These are phyloP conservation scores for Amaranthus palmeri DNA, from an alignment of 148 eudicot genomes.

Conservation along the genomic window DNA sequence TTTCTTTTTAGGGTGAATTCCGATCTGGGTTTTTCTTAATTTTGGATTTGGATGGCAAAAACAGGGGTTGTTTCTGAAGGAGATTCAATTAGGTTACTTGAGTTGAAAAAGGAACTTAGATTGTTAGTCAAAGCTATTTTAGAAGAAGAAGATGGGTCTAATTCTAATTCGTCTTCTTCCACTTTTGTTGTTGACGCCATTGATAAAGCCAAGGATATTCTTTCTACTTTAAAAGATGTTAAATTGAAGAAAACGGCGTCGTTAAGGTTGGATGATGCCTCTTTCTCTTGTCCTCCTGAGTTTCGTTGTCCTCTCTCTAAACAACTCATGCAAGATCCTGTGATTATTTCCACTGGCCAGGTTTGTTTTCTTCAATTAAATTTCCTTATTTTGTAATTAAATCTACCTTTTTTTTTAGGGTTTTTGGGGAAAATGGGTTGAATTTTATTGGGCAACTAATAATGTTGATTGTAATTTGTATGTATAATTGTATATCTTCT, in stretches of 20 bases:
- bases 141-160: slow-evolving; percentile 28
- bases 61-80: slow-evolving; percentile 46
- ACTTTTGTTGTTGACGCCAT: slow-evolving; percentile 37
- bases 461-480: background rate
- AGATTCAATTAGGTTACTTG: slow-evolving; percentile 48
- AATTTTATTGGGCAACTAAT: background rate
- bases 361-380: slow-evolving; percentile 18
- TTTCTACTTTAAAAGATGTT: slow-evolving; percentile 48
- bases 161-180: slow-evolving; percentile 12
- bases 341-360: slow-evolving; percentile 75
- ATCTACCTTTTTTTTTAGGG: background rate
- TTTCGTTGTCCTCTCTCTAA: slow-evolving; percentile 85
- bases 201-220: slow-evolving; percentile 54
- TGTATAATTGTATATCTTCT: background rate
- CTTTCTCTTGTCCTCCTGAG: slow-evolving; percentile 44
- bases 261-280: slow-evolving; percentile 15
- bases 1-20: slow-evolving; percentile 16
- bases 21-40: slow-evolving; percentile 17
- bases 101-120: slow-evolving; percentile 70
- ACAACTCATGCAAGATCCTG: slow-evolving; percentile 83
- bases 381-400: background rate
- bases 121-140: slow-evolving; percentile 46
- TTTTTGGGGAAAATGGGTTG: background rate
- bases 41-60: slow-evolving; percentile 48
- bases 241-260: slow-evolving; percentile 37